Percentiles rank a stretch among this genome's conserved stretches.
Conservation (phyloP, 345 rosid genomes). For the Dipteronia dyeriana region DNA sequence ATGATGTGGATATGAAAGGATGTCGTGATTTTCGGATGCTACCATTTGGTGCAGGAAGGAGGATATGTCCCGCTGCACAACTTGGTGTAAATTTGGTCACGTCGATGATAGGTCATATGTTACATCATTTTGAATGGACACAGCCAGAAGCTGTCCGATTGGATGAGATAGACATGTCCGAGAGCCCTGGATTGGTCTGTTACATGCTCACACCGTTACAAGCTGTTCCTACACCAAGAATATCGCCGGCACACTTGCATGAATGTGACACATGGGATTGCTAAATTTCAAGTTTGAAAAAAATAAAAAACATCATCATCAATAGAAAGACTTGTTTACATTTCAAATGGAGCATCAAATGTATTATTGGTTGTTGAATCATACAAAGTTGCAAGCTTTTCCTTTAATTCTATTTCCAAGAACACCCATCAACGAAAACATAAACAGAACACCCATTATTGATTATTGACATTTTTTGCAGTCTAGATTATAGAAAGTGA, state of each 20-base stretch:
- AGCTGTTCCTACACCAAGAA: slow-evolving; percentile 36
- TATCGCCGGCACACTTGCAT: slow-evolving; percentile 26
- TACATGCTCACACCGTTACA: slow-evolving; percentile 42
- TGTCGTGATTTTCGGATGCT: slow-evolving; percentile 27
- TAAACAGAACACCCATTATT: too few relatives aligned
- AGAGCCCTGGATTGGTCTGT: slow-evolving; percentile 37
- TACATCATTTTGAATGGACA: slow-evolving; percentile 49
- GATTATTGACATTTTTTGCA: too few relatives aligned
- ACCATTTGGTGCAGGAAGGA: slow-evolving; percentile 40
- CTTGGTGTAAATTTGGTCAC: slow-evolving; percentile 43
- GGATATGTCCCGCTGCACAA: slow-evolving; percentile 52
- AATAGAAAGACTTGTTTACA: not conserved
- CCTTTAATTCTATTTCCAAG: too few relatives aligned
- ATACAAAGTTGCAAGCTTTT: too few relatives aligned
- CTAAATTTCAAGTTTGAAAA: too few relatives aligned
- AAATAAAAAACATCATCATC: too few relatives aligned
- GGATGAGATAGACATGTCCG: slow-evolving; percentile 29
- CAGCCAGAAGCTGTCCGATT: slow-evolving; percentile 12
- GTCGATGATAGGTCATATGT: slow-evolving; percentile 42
- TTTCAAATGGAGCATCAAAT: not conserved
- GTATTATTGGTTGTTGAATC: not conserved
- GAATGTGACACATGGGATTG: slow-evolving; percentile 10
- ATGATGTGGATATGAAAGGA: slow-evolving; percentile 44
- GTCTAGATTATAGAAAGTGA: too few relatives aligned
- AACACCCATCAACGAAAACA: too few relatives aligned